phyloP scores from a whole-genome alignment of 495 filamentous ascomycete species.

The Podospora pseudocomata region DNA sequence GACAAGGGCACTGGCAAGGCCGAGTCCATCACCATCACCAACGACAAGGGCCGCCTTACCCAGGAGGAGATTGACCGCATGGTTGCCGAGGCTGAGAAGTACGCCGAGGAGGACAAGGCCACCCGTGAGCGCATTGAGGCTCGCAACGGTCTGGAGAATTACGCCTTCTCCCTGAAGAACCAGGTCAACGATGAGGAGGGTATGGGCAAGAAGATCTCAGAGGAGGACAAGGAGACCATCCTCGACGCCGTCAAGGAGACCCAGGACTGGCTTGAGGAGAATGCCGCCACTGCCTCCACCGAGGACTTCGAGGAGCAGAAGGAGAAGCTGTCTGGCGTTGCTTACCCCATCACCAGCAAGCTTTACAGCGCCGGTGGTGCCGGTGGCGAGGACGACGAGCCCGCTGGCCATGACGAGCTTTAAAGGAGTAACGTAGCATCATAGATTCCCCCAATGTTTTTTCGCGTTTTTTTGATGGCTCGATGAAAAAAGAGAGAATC shows the following conservation, averaged over 20 bases:
- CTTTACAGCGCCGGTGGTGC: constrained; percentile 71
- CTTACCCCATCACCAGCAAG: constrained; percentile 99
- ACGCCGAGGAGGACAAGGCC: constrained; percentile 98
- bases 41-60: constrained; percentile 94
- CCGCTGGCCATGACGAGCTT: constrained; percentile 81
- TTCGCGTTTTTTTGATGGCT: constrained; percentile 25
- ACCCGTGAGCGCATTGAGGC: constrained; percentile 91
- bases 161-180: constrained; percentile 97
- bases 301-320: constrained; percentile 99
- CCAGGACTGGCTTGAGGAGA: constrained; percentile 96
- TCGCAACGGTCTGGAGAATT: constrained; percentile 94
- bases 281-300: constrained; percentile 70
- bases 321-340: constrained; percentile 94
- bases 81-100: constrained; percentile 95
- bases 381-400: constrained; percentile 68
- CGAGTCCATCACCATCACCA: constrained; percentile 95
- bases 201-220: constrained; percentile 92
- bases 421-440: constrained; percentile 46
- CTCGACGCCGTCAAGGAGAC: constrained; percentile 96
- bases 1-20: constrained; percentile 98
- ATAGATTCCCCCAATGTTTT: constrained; percentile 34
- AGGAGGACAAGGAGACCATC: constrained; percentile 98
- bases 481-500: constrained; percentile 22
- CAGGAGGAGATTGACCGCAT: constrained; percentile 98
- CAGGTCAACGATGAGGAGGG: constrained; percentile 97